Evolutionary conservation across 108 stramenopile species (phyloP).

Genomic region (Pelagomonas calceolata): DNA sequence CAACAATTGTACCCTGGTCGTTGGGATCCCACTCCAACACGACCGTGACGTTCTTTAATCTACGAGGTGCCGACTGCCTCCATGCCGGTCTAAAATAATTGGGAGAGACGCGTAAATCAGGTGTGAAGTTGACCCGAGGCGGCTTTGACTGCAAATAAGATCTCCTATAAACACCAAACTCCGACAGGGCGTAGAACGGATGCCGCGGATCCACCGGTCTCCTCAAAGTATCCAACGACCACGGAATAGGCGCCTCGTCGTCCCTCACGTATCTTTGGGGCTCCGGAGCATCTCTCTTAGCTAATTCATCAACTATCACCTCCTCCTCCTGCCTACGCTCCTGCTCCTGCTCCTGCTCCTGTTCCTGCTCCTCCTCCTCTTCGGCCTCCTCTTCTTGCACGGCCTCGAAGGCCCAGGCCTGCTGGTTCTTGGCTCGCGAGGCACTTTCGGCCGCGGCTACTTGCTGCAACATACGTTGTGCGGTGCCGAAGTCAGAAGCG

Average conservation of each 20-base stretch:
- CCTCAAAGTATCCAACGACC: too few relatives aligned
- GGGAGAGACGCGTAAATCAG: slow-evolving; percentile 10
- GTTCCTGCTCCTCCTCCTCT: slow-evolving; percentile 29
- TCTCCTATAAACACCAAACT: slow-evolving; percentile 1
- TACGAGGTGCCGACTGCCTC: slow-evolving; percentile 8
- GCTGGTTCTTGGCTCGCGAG: not conserved
- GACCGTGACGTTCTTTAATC: slow-evolving; percentile 22
- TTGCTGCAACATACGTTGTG: not conserved
- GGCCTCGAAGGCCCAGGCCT: not conserved
- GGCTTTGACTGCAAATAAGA: slow-evolving; percentile 9
- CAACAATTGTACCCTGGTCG: not conserved
- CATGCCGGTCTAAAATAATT: slow-evolving; percentile 21
- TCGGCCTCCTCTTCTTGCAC: slow-evolving; percentile 15
- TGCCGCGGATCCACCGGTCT: too few relatives aligned
- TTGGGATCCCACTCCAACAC: slow-evolving; percentile 21
- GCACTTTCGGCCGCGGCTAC: slow-evolving; percentile 13
- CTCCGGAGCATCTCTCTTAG: slow-evolving; percentile 3
- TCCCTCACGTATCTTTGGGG: slow-evolving; percentile 12
- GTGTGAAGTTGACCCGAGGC: slow-evolving; percentile 17
- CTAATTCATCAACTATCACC: not conserved
- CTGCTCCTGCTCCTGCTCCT: slow-evolving; percentile 22
- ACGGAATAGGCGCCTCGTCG: slow-evolving; percentile 23
- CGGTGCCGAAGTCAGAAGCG: slow-evolving; percentile 8
- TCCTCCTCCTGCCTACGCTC: slow-evolving; percentile 13
- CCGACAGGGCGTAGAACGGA: slow-evolving; percentile 19